A percentile compares a stretch with the other conserved stretches of the same genome.
phyloP scores from a whole-genome alignment of 177 flowering plant genomes.

The Vitis hybrid region DNA sequence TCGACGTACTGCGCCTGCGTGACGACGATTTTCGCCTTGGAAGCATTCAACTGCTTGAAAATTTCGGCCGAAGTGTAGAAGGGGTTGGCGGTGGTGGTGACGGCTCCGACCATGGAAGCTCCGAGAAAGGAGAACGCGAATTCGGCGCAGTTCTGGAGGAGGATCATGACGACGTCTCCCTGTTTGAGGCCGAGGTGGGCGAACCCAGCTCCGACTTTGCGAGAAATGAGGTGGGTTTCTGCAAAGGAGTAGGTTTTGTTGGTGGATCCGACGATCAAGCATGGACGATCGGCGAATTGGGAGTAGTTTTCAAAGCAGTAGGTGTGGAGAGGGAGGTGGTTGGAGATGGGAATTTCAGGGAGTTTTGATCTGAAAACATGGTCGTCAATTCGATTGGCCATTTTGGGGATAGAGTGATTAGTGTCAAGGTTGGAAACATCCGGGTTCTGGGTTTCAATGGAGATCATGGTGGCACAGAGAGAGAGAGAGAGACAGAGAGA shows the following conservation, averaged over 20 bases:
- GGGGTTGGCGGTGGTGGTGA: slow-evolving; percentile 61
- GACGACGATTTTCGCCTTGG: slow-evolving; percentile 44
- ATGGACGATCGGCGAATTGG: slow-evolving; percentile 37
- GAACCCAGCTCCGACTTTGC: slow-evolving; percentile 42
- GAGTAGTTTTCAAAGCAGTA: slow-evolving; percentile 58
- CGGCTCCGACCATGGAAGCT: slow-evolving; percentile 58
- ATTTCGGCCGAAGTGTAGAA: slow-evolving; percentile 54
- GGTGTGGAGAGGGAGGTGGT: slow-evolving; percentile 65
- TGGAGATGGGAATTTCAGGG: slow-evolving; percentile 62
- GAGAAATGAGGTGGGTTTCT: slow-evolving; percentile 47
- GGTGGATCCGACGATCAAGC: slow-evolving; percentile 49
- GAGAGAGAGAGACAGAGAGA: background rate
- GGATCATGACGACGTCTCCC: slow-evolving; percentile 59
- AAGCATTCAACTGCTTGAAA: slow-evolving; percentile 35
- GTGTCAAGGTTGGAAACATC: background rate
- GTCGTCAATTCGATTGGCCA: background rate
- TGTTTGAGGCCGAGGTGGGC: slow-evolving; percentile 38
- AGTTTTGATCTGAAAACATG: slow-evolving; percentile 57
- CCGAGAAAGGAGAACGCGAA: slow-evolving; percentile 69
- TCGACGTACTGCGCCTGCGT: slow-evolving; percentile 55
- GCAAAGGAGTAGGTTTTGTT: slow-evolving; percentile 42
- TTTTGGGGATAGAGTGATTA: background rate
- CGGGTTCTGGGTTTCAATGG: slow-evolving; percentile 24
- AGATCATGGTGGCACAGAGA: slow-evolving; percentile 19
- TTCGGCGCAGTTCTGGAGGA: slow-evolving; percentile 62